phyloP scores from a whole-genome alignment of 2,329 filamentous ascomycete genomes.

The Phaeosphaeria sp. region DNA sequence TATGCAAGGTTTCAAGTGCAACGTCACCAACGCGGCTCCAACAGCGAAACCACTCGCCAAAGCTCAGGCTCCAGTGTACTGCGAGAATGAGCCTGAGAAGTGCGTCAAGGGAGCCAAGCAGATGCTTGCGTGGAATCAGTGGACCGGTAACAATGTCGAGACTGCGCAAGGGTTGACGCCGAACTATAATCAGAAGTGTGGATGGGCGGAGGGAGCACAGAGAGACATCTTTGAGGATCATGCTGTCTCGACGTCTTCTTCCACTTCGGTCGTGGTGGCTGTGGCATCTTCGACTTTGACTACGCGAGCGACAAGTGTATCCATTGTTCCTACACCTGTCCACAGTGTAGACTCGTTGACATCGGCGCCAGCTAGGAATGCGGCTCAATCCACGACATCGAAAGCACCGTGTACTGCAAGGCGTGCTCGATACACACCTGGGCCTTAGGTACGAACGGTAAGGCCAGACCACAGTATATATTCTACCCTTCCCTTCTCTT shows the following conservation, averaged over 20 bases:
- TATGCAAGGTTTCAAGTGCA: constrained; percentile 60
- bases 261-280: background rate
- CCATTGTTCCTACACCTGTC: background rate
- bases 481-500: background rate
- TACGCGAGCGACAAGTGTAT: background rate
- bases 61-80: constrained; percentile 53
- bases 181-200: constrained; percentile 33
- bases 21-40: constrained; percentile 53
- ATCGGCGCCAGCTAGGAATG: background rate
- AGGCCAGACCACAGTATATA: background rate
- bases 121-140: constrained; percentile 57
- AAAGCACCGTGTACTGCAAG: background rate
- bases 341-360: background rate
- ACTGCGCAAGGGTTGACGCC: constrained; percentile 19
- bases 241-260: background rate
- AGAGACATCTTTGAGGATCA: constrained; percentile 29
- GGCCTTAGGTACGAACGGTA: background rate
- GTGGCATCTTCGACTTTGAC: background rate
- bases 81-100: constrained; percentile 49
- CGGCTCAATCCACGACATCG: background rate
- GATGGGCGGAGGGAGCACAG: constrained; percentile 32
- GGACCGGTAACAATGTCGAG: constrained; percentile 31
- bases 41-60: constrained; percentile 48
- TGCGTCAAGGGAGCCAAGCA: constrained; percentile 59
- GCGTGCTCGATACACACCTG: background rate